Evolutionary conservation across 805 yeast species (phyloP), one percentile per base, ranked within the genome.

Genomic region (Huiozyma sinensis): DNA sequence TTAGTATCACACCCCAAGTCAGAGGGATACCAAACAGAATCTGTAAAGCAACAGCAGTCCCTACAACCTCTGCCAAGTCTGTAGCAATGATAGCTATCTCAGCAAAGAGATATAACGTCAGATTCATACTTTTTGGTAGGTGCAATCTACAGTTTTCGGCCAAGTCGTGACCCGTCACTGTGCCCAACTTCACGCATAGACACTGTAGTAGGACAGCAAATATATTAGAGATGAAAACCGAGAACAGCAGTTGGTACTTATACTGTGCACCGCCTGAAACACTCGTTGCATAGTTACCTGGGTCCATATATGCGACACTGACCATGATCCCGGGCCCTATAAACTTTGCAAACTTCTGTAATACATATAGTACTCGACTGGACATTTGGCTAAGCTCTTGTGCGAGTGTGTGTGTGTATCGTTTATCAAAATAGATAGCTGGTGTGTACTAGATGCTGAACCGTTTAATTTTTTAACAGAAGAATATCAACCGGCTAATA

Each of bases 291-390:
- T 90, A 90, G 63, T 92, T 90, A 3, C 98, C 98, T 0, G 98
- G 97, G 57, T 90, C 97, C 87, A 92, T 86, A 57, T 89, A 92
- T 0, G 97, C 94, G 38, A 90, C 95, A n/a, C 88, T 74, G 13
- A 90, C 94, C 94, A 90, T 77, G 38, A 92, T 70, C 0, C 98
- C 97, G 0, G 97, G 97, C 0, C 97, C 97, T 7, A 90, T 70
- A 57, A 83, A 84, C 49, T 71, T 65, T 41, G 68, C 61, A 60
- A 80, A 83, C 54, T 79, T 81, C 36, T 47, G 46, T 34, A 57
- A 39, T 10, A 51, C 24, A 17, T 17, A 17, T 17, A 17, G 24
- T 17, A 17, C 24, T 17, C 24, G 24, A 17, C 24, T 17, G 24
- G 24, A 17, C 24, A 17, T 17, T 17, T 17, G 24, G 24, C 24